Evolutionary conservation across 208 protist species (phyloP).

Genomic region (Leishmania martiniquensis): DNA sequence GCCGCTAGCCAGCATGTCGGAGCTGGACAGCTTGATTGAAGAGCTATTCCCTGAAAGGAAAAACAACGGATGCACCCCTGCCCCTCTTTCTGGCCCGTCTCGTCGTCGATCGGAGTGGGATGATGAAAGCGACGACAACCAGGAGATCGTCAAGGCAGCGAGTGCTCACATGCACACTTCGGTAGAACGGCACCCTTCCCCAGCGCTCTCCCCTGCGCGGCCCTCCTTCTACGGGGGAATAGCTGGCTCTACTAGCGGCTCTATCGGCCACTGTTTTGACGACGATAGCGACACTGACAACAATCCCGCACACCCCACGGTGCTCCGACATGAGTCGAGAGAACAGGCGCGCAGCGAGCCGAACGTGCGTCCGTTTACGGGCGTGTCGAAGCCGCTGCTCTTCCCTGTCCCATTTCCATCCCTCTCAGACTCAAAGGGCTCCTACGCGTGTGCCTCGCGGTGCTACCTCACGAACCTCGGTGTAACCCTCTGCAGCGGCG

Average conservation of each 20-base stretch:
- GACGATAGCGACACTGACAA: slow-evolving; percentile 44
- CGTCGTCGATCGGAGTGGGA: slow-evolving; percentile 48
- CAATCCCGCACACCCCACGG: not conserved
- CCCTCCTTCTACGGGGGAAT: not conserved
- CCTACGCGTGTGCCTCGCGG: slow-evolving; percentile 41
- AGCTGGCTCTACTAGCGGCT: not conserved
- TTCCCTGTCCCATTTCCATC: slow-evolving; percentile 75
- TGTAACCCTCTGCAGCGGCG: not conserved
- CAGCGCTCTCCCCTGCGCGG: not conserved
- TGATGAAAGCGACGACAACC: slow-evolving; percentile 50
- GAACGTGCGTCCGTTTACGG: not conserved
- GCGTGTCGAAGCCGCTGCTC: slow-evolving; percentile 1
- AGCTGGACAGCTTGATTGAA: slow-evolving; percentile 72
- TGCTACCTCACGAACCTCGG: slow-evolving; percentile 76
- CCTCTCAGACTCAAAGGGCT: slow-evolving; percentile 23
- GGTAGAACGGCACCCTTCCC: not conserved
- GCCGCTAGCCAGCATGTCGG: slow-evolving; percentile 19
- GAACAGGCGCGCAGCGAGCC: no score
- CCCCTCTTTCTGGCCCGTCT: not conserved
- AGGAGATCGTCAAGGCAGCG: not conserved
- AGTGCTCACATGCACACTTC: not conserved
- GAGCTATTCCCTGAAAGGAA: slow-evolving; percentile 66
- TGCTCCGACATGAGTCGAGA: not conserved
- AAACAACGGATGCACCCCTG: not conserved
- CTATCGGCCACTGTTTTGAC: slow-evolving; percentile 40